These are phyloP conservation scores for Ordospora colligata DNA, from an alignment of 371 early-diverging fungal species.

Conservation along the genomic window DNA sequence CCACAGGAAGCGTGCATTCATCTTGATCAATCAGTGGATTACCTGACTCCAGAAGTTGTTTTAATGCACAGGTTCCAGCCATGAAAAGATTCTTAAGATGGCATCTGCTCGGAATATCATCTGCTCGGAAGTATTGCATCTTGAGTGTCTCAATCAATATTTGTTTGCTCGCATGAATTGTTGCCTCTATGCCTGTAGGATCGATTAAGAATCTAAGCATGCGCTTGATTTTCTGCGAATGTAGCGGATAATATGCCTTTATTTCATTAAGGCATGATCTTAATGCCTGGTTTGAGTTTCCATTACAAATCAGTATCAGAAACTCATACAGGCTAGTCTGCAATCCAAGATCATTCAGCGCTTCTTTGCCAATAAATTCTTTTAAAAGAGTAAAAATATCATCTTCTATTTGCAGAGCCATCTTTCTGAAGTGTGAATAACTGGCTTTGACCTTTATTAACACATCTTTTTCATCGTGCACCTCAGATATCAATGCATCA, in stretches of 20 bases:
- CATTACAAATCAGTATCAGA: neutral
- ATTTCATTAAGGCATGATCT: neutral
- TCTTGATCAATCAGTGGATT: neutral
- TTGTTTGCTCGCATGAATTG: neutral
- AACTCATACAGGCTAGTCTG: neutral
- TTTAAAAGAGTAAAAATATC: neutral
- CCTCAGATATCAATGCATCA: neutral
- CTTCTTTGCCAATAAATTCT: neutral
- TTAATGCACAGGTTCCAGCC: slow-evolving; percentile 1
- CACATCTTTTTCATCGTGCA: neutral
- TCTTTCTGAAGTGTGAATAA: neutral
- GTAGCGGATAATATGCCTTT: neutral
- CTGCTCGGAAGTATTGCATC: neutral
- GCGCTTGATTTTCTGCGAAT: neutral
- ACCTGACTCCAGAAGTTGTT: neutral
- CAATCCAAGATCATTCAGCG: neutral
- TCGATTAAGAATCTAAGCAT: neutral
- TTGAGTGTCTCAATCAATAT: neutral
- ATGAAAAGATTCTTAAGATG: neutral
- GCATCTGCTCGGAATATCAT: neutral
- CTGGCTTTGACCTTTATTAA: neutral
- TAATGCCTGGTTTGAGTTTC: neutral
- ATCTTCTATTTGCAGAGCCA: neutral
- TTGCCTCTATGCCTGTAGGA: neutral
- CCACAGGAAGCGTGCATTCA: slow-evolving; percentile 22